A percentile compares a stretch with the other conserved stretches of the same genome.
Evolutionary conservation across 306 rosid genomes (phyloP).

Genomic region (Pyrus pyrifolia): DNA sequence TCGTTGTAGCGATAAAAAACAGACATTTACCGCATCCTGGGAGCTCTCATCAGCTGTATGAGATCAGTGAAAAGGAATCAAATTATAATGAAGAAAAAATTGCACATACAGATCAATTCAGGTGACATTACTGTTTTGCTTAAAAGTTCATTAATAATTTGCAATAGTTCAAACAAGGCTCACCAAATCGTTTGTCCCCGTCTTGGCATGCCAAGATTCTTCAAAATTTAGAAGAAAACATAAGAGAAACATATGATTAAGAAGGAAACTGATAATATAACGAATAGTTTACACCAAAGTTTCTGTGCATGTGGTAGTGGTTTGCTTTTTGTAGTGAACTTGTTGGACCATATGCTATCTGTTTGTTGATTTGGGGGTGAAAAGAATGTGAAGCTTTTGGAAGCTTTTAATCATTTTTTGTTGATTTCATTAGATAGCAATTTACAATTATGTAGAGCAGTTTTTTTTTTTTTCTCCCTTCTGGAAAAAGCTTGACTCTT

Average conservation of each 20-base stretch:
- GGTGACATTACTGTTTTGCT: slow-evolving; percentile 32
- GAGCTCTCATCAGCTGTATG: slow-evolving; percentile 46
- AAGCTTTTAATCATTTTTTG: not conserved
- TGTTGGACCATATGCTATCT: not conserved
- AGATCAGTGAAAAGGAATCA: slow-evolving; percentile 45
- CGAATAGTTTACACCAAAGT: not conserved
- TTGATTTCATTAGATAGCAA: not conserved
- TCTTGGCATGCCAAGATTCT: slow-evolving; percentile 7
- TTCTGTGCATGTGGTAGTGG: not conserved
- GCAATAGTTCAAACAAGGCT: slow-evolving; percentile 1
- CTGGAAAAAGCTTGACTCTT: not conserved
- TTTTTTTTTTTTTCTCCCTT: not conserved
- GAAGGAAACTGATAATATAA: not conserved
- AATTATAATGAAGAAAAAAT: slow-evolving; percentile 29
- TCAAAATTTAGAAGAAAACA: not conserved
- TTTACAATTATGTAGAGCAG: not conserved
- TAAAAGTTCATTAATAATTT: not conserved
- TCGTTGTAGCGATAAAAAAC: slow-evolving; percentile 61
- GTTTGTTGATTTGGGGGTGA: not conserved
- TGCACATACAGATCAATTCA: slow-evolving; percentile 62
- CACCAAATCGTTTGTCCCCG: not conserved
- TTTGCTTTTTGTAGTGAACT: not conserved
- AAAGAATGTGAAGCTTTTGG: not conserved
- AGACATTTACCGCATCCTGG: slow-evolving; percentile 39
- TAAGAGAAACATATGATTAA: not conserved